Base-by-base conservation (phyloP, 768 basidiomycete species). In the Termitomyces sp. region DNA sequence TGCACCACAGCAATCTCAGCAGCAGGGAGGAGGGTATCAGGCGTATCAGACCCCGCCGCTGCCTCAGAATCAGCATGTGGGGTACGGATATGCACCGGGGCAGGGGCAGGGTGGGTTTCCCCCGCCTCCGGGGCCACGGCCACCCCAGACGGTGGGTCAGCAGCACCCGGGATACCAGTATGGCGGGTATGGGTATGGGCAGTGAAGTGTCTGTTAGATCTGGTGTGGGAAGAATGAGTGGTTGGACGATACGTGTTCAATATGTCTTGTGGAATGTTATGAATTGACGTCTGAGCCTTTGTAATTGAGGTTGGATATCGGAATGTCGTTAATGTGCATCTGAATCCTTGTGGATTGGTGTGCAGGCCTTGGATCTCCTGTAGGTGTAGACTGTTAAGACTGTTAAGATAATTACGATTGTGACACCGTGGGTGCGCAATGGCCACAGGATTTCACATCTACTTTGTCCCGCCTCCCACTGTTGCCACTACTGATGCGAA, bases 1-100 rank as follows among this genome's bases (percentile, higher is more conserved):
- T 50, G 48, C 13, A 7, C 58, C 49, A 7, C 62, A 53, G 11
- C 63, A 57, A 46, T 20, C 20, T 22, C 68, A 66, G 36, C 55
- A 31, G 33, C 46, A 12, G 13, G 52, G 16, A 4, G 49, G 33
- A 24, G 41, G n/a, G 11, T 20, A 54, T n/a, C 53, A 20, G 31
- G 30, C n/a, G 18, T 44, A 54, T n/a, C 33, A 34, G 16, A 30
- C 41, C 22, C 41, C 41, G 9, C 8, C 33, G n/a, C 49, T 13
- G 49, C 13, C n/a, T 15, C 49, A n/a, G 7, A n/a, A 5, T 13
- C 39, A 42, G 30, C 37, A 39, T 4, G n/a, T 22, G 33, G 33
- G 30, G 9, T 50, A 50, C 13, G 15, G 36, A 9, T 54, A 54
- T n/a, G 24, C 24, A 0, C 39, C 41, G 9, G 44, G 44, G 4